Evolutionary conservation across 2,329 filamentous ascomycete species (phyloP).

Genomic region (Penicillium polonicum): DNA sequence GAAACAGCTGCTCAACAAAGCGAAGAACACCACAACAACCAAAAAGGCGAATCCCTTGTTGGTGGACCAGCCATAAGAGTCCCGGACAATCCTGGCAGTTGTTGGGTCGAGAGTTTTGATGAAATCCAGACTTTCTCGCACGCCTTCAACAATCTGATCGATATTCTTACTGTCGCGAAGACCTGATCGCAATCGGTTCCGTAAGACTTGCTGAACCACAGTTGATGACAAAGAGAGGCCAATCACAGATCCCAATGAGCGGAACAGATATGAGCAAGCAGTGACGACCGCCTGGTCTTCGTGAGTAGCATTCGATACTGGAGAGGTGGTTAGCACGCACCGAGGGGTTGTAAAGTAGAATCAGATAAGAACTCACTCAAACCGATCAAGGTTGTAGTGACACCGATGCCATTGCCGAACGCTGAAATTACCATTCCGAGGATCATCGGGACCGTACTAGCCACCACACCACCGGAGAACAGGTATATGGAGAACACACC

Average conservation of each 20-base stretch:
- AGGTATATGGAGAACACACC: conserved; percentile 58
- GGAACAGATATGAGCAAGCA: conserved; percentile 78
- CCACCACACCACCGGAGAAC: conserved; percentile 54
- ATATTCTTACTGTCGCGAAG: conserved; percentile 61
- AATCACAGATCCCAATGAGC: conserved; percentile 65
- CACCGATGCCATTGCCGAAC: conserved; percentile 59
- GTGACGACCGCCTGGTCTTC: conserved; percentile 73
- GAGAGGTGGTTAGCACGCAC: conserved; percentile 8
- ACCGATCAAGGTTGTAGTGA: conserved; percentile 70
- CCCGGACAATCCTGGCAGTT: conserved; percentile 59
- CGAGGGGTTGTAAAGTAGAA: background rate
- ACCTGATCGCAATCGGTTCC: conserved; percentile 54
- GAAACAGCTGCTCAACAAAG: conserved; percentile 48
- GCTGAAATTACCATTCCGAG: conserved; percentile 56
- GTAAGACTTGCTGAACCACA: conserved; percentile 67
- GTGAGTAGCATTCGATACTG: conserved; percentile 65
- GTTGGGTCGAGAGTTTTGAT: conserved; percentile 64
- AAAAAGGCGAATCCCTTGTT: conserved; percentile 53
- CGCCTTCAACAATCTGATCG: conserved; percentile 64
- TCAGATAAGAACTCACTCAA: conserved; percentile 49
- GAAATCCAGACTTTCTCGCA: conserved; percentile 68
- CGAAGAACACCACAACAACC: conserved; percentile 51
- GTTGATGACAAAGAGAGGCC: conserved; percentile 70
- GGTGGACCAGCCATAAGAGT: conserved; percentile 63
- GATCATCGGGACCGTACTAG: conserved; percentile 55